phyloP scores from a whole-genome alignment of 495 filamentous ascomycete species.

The Hypomontagnella submonticulosa region DNA sequence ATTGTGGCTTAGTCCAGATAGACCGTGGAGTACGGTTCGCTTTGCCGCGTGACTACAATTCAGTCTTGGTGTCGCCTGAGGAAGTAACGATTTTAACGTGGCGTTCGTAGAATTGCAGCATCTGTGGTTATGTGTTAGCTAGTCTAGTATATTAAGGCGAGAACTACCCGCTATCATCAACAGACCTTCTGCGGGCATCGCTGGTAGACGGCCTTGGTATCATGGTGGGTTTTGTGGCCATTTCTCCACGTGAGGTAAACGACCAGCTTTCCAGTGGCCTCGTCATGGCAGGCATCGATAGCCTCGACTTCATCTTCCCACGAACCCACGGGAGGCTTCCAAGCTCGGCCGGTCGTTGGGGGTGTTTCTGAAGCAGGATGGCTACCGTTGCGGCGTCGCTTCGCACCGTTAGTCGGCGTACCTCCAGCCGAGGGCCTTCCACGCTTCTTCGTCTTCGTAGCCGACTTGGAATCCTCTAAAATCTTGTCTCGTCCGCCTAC shows the following conservation, averaged over 20 bases:
- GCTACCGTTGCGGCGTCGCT: constrained; percentile 52
- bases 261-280: constrained; percentile 57
- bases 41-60: constrained; percentile 27
- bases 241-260: constrained; percentile 67
- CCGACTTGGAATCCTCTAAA: constrained; percentile 52
- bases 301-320: constrained; percentile 68
- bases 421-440: constrained; percentile 51
- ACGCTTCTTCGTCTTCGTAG: constrained; percentile 58
- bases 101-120: constrained; percentile 70
- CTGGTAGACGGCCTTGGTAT: constrained; percentile 64
- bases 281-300: constrained; percentile 68
- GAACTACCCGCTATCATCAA: constrained; percentile 9
- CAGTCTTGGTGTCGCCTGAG: constrained; percentile 2
- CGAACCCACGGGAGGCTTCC: constrained; percentile 65
- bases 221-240: constrained; percentile 69
- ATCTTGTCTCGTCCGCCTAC: constrained; percentile 67
- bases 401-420: constrained; percentile 47
- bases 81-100: constrained; percentile 62
- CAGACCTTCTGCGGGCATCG: constrained; percentile 70
- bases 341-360: constrained; percentile 53
- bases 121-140: constrained; percentile 51
- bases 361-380: constrained; percentile 52
- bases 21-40: too few relatives aligned
- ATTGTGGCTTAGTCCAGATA: too few relatives aligned
- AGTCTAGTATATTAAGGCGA: not conserved